phyloP scores from a whole-genome alignment of 1,284 basidiomycete genomes.

The Ustilago hordei region DNA sequence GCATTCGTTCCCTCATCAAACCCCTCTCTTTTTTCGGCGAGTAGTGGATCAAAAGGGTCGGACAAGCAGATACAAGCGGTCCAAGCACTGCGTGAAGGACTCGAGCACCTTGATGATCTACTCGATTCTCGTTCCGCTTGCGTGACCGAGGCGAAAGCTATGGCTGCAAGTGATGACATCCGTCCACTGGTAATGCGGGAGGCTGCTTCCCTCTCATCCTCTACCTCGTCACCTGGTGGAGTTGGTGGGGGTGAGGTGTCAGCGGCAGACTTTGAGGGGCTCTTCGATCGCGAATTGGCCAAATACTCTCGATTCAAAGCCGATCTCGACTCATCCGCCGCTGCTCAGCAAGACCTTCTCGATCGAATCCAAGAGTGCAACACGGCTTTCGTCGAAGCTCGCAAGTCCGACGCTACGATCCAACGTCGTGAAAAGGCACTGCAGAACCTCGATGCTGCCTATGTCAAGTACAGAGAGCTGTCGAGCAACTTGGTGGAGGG shows the following conservation, averaged over 20 bases:
- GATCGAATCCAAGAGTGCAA: constrained; percentile 81
- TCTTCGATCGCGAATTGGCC: constrained; percentile 80
- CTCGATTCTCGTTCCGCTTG: constrained; percentile 73
- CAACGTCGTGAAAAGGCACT: constrained; percentile 86
- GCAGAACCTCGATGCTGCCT: constrained; percentile 87
- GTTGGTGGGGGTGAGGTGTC: constrained; percentile 72
- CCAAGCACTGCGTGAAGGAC: constrained; percentile 78
- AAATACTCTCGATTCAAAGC: constrained; percentile 83
- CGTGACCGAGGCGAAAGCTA: constrained; percentile 77
- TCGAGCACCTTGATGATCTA: constrained; percentile 85
- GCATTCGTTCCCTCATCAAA: constrained; percentile 38
- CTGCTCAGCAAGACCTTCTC: constrained; percentile 78
- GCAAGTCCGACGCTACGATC: constrained; percentile 81
- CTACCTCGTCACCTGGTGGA: constrained; percentile 28
- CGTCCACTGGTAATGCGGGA: constrained; percentile 78
- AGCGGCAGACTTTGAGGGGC: constrained; percentile 77
- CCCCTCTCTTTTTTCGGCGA: constrained; percentile 20
- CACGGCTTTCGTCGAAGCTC: constrained; percentile 80
- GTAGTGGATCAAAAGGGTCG: constrained; percentile 1
- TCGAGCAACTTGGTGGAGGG: constrained; percentile 87
- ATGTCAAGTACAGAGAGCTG: constrained; percentile 89
- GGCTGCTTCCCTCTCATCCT: constrained; percentile 72
- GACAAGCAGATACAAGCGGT: constrained; percentile 59
- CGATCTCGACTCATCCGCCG: constrained; percentile 76
- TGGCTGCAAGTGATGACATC: constrained; percentile 82